These are phyloP conservation scores for Podaxis mareebaensis DNA, from an alignment of 768 basidiomycete species.

Conservation along the genomic window DNA sequence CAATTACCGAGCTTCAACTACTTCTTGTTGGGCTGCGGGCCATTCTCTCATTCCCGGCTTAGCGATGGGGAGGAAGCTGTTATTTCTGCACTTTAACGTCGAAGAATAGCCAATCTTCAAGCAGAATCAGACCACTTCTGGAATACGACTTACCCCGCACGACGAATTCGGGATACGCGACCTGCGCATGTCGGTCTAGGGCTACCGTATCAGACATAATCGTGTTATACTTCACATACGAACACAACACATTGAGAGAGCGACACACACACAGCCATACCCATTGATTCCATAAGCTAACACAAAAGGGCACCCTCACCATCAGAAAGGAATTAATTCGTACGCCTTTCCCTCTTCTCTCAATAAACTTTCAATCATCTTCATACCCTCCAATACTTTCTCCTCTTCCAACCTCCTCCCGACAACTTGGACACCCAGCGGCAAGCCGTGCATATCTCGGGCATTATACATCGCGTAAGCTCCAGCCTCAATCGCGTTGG, in stretches of 20 bases:
- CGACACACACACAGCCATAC: neutral
- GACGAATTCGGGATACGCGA: too few species aligned
- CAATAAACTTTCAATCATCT: conserved; percentile 43
- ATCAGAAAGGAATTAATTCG: conserved; percentile 10
- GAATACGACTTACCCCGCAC: too few species aligned
- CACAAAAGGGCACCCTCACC: neutral
- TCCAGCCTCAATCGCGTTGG: conserved; percentile 45
- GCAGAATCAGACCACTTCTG: too few species aligned
- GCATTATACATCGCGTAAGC: conserved; percentile 54
- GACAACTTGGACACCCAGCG: conserved; percentile 61
- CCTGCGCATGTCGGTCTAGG: too few species aligned
- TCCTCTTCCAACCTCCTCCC: conserved; percentile 65
- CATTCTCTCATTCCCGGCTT: too few species aligned
- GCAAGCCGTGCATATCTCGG: conserved; percentile 55
- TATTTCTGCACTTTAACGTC: too few species aligned
- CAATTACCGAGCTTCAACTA: too few species aligned
- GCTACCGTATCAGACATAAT: too few species aligned
- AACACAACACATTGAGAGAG: neutral
- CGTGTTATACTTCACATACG: too few species aligned
- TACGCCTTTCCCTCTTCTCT: conserved; percentile 24
- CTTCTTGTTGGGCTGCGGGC: too few species aligned
- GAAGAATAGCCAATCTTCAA: too few species aligned
- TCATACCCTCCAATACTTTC: conserved; percentile 61
- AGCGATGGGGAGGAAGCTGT: too few species aligned
- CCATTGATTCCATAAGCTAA: neutral